A percentile compares a stretch with the other conserved stretches of the same genome.
Evolutionary conservation across 2,329 filamentous ascomycete genomes (phyloP).

Genomic region (Pseudogymnoascus sp.): DNA sequence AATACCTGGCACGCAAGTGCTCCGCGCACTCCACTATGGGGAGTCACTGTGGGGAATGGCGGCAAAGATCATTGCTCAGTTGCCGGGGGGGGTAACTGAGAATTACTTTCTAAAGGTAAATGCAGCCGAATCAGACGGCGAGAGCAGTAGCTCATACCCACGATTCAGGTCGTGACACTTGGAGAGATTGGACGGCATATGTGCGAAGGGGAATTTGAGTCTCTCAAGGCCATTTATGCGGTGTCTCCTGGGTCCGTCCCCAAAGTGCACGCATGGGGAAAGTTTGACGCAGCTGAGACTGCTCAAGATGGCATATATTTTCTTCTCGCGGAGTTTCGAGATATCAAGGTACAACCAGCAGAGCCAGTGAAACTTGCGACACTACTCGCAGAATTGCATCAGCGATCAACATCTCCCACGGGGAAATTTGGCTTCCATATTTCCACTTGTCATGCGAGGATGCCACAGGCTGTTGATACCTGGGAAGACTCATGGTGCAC

Average conservation of each 20-base stretch:
- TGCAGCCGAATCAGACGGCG: no score
- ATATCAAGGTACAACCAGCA: constrained; percentile 23
- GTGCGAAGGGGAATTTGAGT: background rate
- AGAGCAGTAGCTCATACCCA: background rate
- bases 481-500: background rate
- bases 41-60: background rate
- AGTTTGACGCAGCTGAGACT: constrained; percentile 1
- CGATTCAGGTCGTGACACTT: background rate
- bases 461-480: constrained; percentile 18
- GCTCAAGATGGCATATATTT: constrained; percentile 18
- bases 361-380: constrained; percentile 18
- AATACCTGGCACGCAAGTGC: background rate
- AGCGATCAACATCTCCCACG: constrained; percentile 18
- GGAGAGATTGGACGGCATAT: background rate
- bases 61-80: background rate
- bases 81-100: background rate
- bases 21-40: background rate
- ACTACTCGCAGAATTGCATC: constrained; percentile 22
- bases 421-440: constrained; percentile 28
- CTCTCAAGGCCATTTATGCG: background rate
- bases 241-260: constrained; percentile 12
- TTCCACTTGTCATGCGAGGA: constrained; percentile 23
- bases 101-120: background rate
- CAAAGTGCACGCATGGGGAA: constrained; percentile 16
- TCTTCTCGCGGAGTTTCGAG: constrained; percentile 24